These are phyloP conservation scores for Penicillium subrubescens DNA, from an alignment of 495 filamentous ascomycete genomes.

Conservation along the genomic window DNA sequence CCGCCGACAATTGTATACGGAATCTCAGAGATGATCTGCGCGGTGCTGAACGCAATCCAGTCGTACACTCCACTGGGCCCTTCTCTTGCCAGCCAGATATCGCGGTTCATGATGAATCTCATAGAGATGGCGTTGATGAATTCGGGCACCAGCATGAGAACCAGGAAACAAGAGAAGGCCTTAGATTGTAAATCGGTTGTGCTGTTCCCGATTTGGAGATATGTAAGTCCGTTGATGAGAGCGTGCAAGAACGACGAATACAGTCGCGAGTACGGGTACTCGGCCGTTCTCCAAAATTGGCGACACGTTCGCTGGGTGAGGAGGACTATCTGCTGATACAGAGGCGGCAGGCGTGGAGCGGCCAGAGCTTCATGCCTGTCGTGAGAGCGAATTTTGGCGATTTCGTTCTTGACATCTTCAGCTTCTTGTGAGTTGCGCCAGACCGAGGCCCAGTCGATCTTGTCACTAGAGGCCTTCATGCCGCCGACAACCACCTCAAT, in stretches of 20 bases:
- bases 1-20: constrained; percentile 73
- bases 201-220: constrained; percentile 68
- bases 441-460: constrained; percentile 73
- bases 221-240: constrained; percentile 75
- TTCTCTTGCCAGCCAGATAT: constrained; percentile 73
- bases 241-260: constrained; percentile 77
- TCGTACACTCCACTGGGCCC: constrained; percentile 74
- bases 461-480: constrained; percentile 61
- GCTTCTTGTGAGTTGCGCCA: constrained; percentile 77
- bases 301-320: constrained; percentile 66
- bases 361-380: constrained; percentile 49
- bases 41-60: constrained; percentile 68
- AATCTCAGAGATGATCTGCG: constrained; percentile 73
- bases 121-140: constrained; percentile 79
- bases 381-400: constrained; percentile 62
- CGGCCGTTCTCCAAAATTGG: constrained; percentile 74
- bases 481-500: constrained; percentile 85
- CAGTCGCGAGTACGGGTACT: constrained; percentile 78
- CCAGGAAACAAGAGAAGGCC: constrained; percentile 80
- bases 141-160: constrained; percentile 73
- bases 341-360: constrained; percentile 65
- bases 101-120: constrained; percentile 71
- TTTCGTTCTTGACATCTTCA: constrained; percentile 63
- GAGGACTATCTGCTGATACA: constrained; percentile 65
- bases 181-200: constrained; percentile 70